Percentiles rank a stretch among this genome's conserved stretches.
Evolutionary conservation across 345 rosid genomes (phyloP).

Genomic region (Arabidopsis thaliana): DNA sequence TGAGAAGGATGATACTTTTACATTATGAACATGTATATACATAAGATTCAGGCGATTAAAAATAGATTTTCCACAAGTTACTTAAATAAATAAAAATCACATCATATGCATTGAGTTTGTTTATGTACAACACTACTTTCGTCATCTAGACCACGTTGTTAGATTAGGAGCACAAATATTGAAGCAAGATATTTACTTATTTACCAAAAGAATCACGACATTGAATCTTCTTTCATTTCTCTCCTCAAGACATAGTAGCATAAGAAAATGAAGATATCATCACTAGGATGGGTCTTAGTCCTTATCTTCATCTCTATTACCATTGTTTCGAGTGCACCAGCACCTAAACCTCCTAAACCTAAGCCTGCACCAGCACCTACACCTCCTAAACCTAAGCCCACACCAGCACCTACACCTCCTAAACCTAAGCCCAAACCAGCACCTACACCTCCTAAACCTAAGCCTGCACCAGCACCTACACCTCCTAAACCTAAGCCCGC

Average conservation of each 20-base stretch:
- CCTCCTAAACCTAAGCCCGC: neutral
- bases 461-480: neutral
- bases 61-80: neutral
- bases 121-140: slow-evolving; percentile 25
- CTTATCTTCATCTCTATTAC: neutral
- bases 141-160: slow-evolving; percentile 26
- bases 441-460: too few species aligned
- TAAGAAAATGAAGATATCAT: slow-evolving; percentile 26
- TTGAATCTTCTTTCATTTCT: neutral
- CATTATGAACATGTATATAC: neutral
- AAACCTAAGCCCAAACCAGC: too few species aligned
- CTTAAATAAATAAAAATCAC: neutral
- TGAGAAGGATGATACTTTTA: neutral
- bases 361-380: too few species aligned
- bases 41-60: neutral
- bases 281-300: neutral
- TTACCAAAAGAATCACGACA: neutral
- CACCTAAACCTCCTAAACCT: too few species aligned
- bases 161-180: neutral
- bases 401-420: neutral
- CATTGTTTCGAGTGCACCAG: slow-evolving; percentile 16
- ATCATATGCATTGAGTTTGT: slow-evolving; percentile 21
- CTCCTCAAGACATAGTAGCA: neutral
- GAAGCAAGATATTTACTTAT: neutral
- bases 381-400: neutral